Conservation (phyloP, 2,329 filamentous ascomycete genomes). For the Emmonsiellopsis sp. region DNA sequence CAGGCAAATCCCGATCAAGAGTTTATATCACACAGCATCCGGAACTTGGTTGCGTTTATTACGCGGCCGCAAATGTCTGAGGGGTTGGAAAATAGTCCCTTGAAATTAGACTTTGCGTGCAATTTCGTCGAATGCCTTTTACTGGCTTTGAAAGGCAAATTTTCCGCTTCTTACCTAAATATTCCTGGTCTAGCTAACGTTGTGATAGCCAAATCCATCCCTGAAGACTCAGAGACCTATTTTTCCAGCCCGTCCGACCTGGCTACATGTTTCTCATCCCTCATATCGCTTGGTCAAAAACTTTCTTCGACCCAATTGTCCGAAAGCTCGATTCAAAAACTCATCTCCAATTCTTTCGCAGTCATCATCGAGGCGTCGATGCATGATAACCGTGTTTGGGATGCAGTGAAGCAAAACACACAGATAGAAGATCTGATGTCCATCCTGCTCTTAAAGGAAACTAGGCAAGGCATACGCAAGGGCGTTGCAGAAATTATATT, state of each 20-base stretch:
- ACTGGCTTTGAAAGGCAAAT: constrained; percentile 46
- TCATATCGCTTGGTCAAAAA: constrained; percentile 23
- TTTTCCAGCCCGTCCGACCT: constrained; percentile 29
- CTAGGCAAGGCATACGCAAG: constrained; percentile 28
- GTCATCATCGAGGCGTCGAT: constrained; percentile 42
- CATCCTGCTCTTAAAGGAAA: constrained; percentile 37
- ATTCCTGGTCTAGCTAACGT: constrained; percentile 3
- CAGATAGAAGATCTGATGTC: constrained; percentile 30
- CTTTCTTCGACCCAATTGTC: constrained; percentile 9
- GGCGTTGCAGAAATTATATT: constrained; percentile 31
- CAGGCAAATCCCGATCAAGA: constrained; percentile 24
- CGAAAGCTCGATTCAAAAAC: constrained; percentile 19
- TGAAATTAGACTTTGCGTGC: constrained; percentile 44
- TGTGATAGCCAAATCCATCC: constrained; percentile 18
- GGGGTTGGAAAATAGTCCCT: constrained; percentile 33
- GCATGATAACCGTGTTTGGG: constrained; percentile 40
- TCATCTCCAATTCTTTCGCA: constrained; percentile 39
- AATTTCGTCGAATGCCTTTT: constrained; percentile 51
- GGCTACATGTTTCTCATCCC: constrained; percentile 25
- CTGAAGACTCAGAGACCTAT: constrained; percentile 19
- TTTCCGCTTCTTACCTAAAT: neutral
- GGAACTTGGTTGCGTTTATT: constrained; percentile 52
- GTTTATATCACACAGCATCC: constrained; percentile 39
- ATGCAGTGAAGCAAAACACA: constrained; percentile 29
- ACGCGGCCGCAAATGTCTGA: constrained; percentile 48